Evolutionary conservation across 371 early-diverging fungal species (phyloP).

Genomic region (Apophysomyces sp.): DNA sequence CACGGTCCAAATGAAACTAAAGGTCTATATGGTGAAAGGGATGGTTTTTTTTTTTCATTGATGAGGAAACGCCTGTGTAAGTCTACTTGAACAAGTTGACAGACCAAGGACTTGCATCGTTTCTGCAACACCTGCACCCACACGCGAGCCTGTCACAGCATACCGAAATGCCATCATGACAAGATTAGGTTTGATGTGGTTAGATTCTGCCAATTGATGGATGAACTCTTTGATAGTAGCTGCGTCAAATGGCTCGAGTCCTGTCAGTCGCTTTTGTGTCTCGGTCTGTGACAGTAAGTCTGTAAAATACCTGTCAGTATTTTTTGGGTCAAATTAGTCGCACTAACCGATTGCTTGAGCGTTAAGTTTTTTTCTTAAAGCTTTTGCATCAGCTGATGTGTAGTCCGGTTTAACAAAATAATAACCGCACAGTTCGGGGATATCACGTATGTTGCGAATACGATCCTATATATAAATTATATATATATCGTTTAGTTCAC

Average conservation of each 20-base stretch:
- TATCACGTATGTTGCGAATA: conserved; percentile 58
- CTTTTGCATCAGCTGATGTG: conserved; percentile 43
- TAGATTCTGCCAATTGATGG: conserved; percentile 23
- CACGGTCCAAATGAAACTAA: too few relatives aligned
- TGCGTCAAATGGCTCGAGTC: conserved; percentile 30
- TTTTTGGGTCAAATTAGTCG: too few relatives aligned
- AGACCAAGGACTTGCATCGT: conserved; percentile 56
- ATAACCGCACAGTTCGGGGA: conserved; percentile 55
- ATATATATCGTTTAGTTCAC: neutral
- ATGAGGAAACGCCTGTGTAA: neutral
- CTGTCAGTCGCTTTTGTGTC: conserved; percentile 12
- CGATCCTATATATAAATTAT: conserved; percentile 57
- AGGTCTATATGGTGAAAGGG: too few relatives aligned
- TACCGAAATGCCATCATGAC: conserved; percentile 68
- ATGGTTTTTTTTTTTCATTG: neutral
- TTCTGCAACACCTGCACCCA: conserved; percentile 64
- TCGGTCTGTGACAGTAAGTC: conserved; percentile 13
- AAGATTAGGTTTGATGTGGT: conserved; percentile 44
- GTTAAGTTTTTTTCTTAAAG: conserved; percentile 49
- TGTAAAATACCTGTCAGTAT: neutral
- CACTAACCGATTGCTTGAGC: conserved; percentile 35
- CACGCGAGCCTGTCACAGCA: conserved; percentile 60
- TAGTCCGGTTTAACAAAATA: conserved; percentile 61
- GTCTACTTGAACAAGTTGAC: conserved; percentile 29
- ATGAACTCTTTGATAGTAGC: conserved; percentile 27